phyloP scores from a whole-genome alignment of 2,329 filamentous ascomycete species.

The Phyllosticta paracitricarpa region DNA sequence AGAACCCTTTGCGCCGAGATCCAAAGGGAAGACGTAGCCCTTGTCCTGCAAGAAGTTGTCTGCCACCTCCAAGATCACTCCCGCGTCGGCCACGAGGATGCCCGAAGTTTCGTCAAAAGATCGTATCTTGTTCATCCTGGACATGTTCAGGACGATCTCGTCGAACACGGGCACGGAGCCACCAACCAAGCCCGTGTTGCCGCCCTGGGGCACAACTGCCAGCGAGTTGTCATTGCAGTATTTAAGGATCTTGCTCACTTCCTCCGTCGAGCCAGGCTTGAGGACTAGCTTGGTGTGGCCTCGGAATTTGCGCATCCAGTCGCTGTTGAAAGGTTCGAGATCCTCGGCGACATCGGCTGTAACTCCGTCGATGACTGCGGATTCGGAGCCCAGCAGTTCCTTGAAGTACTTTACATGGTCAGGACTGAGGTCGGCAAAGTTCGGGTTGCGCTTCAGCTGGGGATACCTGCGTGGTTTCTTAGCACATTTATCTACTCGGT shows the following conservation, averaged over 20 bases:
- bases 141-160: slow-evolving; percentile 88
- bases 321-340: slow-evolving; percentile 83
- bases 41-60: slow-evolving; percentile 77
- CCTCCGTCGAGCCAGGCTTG: slow-evolving; percentile 72
- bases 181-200: slow-evolving; percentile 91
- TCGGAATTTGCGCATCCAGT: slow-evolving; percentile 99
- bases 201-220: slow-evolving; percentile 92
- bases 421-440: slow-evolving; percentile 60
- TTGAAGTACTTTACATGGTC: slow-evolving; percentile 81
- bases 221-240: slow-evolving; percentile 93
- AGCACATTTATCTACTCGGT: not conserved
- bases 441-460: slow-evolving; percentile 65
- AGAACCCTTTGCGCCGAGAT: slow-evolving; percentile 94
- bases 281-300: slow-evolving; percentile 82
- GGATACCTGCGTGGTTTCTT: slow-evolving; percentile 49
- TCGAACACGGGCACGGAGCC: slow-evolving; percentile 96
- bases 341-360: slow-evolving; percentile 66
- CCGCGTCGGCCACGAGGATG: slow-evolving; percentile 80
- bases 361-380: slow-evolving; percentile 76
- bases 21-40: slow-evolving; percentile 85
- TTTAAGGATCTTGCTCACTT: slow-evolving; percentile 81
- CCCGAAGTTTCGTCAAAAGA: slow-evolving; percentile 92
- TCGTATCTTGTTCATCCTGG: slow-evolving; percentile 81
- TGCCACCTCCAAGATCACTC: slow-evolving; percentile 79
- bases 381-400: slow-evolving; percentile 64